phyloP scores from a whole-genome alignment of 495 filamentous ascomycete genomes.

The Xylaria curta region DNA sequence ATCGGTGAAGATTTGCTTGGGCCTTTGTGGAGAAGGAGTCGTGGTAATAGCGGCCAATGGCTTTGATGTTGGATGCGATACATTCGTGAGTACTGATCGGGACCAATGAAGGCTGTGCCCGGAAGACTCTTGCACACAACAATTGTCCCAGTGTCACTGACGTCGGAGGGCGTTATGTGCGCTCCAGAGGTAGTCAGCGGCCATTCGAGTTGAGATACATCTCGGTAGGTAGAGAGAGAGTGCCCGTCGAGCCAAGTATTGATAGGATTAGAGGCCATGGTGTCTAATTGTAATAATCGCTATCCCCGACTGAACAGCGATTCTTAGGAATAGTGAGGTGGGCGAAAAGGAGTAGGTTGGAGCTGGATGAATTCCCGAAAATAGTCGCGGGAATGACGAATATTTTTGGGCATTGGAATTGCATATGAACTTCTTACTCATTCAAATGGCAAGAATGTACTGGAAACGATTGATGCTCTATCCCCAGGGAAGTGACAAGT shows the following conservation, averaged over 20 bases:
- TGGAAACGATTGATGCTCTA: neutral
- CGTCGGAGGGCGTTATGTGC: neutral
- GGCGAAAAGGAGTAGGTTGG: neutral
- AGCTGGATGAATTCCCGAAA: neutral
- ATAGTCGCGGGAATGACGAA: neutral
- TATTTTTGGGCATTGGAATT: neutral
- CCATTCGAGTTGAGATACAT: slow-evolving; percentile 13
- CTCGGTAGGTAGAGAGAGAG: neutral
- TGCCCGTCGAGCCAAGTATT: slow-evolving; percentile 4
- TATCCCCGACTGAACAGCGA: neutral
- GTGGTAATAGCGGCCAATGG: slow-evolving; percentile 11
- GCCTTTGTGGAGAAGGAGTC: slow-evolving; percentile 9
- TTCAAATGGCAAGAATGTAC: neutral
- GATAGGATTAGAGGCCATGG: neutral
- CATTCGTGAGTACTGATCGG: slow-evolving; percentile 6
- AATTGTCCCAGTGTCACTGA: neutral
- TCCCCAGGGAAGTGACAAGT: neutral
- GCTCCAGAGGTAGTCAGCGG: neutral
- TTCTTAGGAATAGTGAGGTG: neutral
- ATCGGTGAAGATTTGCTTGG: slow-evolving; percentile 9
- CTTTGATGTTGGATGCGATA: slow-evolving; percentile 18
- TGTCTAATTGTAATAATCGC: neutral
- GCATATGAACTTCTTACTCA: neutral
- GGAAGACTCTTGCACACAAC: slow-evolving; percentile 20
- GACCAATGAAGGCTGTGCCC: slow-evolving; percentile 11